Base-by-base conservation (phyloP, 2,329 filamentous ascomycete species). In the Rhynchosporium graminicola region DNA sequence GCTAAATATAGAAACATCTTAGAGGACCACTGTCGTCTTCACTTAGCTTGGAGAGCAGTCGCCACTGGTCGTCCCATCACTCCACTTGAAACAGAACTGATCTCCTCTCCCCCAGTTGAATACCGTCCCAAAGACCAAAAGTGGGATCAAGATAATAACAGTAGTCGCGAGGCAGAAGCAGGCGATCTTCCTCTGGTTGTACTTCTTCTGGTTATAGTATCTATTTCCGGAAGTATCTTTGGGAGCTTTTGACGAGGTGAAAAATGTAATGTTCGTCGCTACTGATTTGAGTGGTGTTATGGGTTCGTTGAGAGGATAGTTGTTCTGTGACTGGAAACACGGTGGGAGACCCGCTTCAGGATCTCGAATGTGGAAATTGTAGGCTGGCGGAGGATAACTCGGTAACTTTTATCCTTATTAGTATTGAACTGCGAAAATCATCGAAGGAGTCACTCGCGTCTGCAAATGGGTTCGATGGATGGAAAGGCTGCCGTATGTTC, bases 41-140 rank as follows among this genome's bases (percentile, higher is more conserved):
- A 15, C 9, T 40, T n/a, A 50, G 55, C 47, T n/a, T 3, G 4
- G 33, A 45, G 26, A 31, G 54, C 63, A 64, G 6, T 59, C 42
- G 12, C 63, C 63, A 60, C 50, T 60, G 7, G 48, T 57, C 4
- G 42, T 57, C 6, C 59, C 63, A 62, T 64, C 63, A 29, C 59
- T 56, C 63, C 63, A 64, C 20, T 38, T 57, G 1, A 64, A 56
- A 48, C 63, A 64, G 47, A 62, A 56, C n/a, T 40, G 15, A 56
- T 43, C 57, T n/a, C 48, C 58, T 20, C 55, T 59, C n/a, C 63
- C 63, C 63, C 63, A 64, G n/a, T 60, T 50, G 29, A 64, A 64
- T 38, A 61, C 59, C 28, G 57, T 52, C 3, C 63, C 63, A 12
- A 59, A 58, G 12, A 64, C n/a, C 28, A 51, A 28, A 6, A 63